These are phyloP conservation scores for Infundibulicybe gibba DNA, from an alignment of 768 basidiomycete genomes.

Conservation along the genomic window DNA sequence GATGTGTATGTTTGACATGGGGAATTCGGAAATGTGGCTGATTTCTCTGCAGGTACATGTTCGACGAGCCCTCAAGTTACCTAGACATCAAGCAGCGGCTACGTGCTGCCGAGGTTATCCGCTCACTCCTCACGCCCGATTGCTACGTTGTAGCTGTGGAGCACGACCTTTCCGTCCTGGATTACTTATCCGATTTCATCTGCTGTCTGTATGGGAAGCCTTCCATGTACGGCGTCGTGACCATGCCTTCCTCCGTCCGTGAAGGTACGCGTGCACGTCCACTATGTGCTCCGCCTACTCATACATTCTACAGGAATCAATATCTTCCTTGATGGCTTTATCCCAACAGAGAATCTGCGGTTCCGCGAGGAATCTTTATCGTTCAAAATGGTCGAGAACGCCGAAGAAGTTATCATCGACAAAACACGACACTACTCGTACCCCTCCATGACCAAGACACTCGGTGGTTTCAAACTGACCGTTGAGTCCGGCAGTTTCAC, in stretches of 20 bases:
- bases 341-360: slow-evolving; percentile 97
- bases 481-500: slow-evolving; percentile 90
- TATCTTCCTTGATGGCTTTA: slow-evolving; percentile 98
- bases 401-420: slow-evolving; percentile 83
- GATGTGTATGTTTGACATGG: slow-evolving; percentile 70
- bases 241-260: slow-evolving; percentile 96
- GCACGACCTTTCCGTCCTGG: slow-evolving; percentile 97
- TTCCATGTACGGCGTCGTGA: slow-evolving; percentile 97
- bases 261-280: slow-evolving; percentile 60
- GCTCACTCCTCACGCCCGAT: slow-evolving; percentile 73
- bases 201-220: slow-evolving; percentile 98
- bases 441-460: slow-evolving; percentile 95
- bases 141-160: slow-evolving; percentile 97
- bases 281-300: slow-evolving; percentile 2
- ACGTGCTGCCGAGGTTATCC: slow-evolving; percentile 93
- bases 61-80: slow-evolving; percentile 98
- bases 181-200: slow-evolving; percentile 98
- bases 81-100: slow-evolving; percentile 95
- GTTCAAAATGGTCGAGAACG: slow-evolving; percentile 97
- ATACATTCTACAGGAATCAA: slow-evolving; percentile 72
- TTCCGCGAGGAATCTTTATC: slow-evolving; percentile 95
- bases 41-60: slow-evolving; percentile 76
- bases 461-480: slow-evolving; percentile 93
- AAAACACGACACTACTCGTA: slow-evolving; percentile 90
- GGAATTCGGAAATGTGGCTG: background rate